Base-by-base conservation (phyloP, 2,329 filamentous ascomycete species). In the Lasiodiplodia theobromae region DNA sequence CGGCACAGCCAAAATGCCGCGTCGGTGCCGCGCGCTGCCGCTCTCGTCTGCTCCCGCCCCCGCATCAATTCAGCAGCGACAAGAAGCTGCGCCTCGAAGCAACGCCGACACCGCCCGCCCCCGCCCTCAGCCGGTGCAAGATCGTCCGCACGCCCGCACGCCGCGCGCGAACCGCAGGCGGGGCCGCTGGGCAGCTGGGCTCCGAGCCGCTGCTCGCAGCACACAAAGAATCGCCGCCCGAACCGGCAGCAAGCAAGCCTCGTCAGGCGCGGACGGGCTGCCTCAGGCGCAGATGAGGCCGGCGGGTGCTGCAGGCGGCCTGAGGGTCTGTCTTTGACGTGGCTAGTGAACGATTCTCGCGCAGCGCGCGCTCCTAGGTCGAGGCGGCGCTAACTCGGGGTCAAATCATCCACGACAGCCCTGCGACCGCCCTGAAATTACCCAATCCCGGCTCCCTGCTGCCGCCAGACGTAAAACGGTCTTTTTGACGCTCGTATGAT, bases 1-100 rank as follows among this genome's bases (percentile, higher is more conserved):
- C 60, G 60, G 60, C 60, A 38, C 60, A 38, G 60, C 60, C 47
- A 40, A 52, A 64, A 64, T 64, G 60, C 60, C 60, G 60, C 47
- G 60, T 18, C 28, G 28, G n/a, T 38, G 60, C 40, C 40, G 31
- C 60, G 28, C 18, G 6, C 47, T 40, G 60, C 44, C 44, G 60
- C 58, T 16, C 58, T 51, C 58, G 40, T 49, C 58, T 62, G 58
- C 58, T 62, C 58, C 58, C 40, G 58, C 58, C 58, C 58, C 58
- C 58, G 58, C 58, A 62, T 51, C 58, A 62, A 37, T 34, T 34
- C 31, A 34, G 10, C 25, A 28, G n/a, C 57, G 23, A 18, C 12
- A 16, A n/a, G 18, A 25, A 14, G 31, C 28, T 37, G 38, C 60
- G 44, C 44, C 40, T 49, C 47, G n/a, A 14, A n/a, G 37, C 8